Evolutionary conservation across 495 filamentous ascomycete genomes (phyloP), one percentile per base, ranked within the genome.

Genomic region (Xylaria castorea): DNA sequence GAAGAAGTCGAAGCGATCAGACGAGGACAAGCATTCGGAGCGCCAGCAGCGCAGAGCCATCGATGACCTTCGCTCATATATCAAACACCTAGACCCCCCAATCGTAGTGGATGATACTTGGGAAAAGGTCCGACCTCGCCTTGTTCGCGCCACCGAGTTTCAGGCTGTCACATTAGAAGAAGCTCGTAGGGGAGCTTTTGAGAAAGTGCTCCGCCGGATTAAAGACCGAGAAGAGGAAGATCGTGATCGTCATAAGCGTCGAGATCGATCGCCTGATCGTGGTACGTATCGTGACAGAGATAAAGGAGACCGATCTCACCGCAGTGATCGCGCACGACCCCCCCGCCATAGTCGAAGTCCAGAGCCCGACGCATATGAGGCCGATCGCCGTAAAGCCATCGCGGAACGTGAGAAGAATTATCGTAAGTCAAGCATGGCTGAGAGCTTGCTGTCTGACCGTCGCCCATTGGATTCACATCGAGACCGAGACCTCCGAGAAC

Each of bases 171-270:
- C 92, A 65, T 89, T 91, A 12, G 96, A 98, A 30, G 93, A 97
- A 38, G 84, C 92, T 46, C 92, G 95, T 61, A 89, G 90, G 36
- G 85, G 88, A 68, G 97, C 94, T 14, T 98, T 97, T 78, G 97
- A 98, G 38, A 99, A 98, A 82, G 87, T 94, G 75, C 90, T 98
- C 71, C 92, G 94, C 50, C 94, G 96, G 66, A 83, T 97, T 6
- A 92, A 91, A 76, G 96, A 98, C 78, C 94, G 95, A 79, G 93
- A 97, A 63, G 95, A 97, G 65, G 94, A 97, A 70, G 95, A 97
- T 66, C 91, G 87, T 66, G 93, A 95, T 27, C 91, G 92, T 66
- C 86, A 86, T 51, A 87, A 89, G 50, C 87, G 87, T 30, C 87
- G 87, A 50, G 90, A 94, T 27, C 88, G 91, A 71, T 72, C 70